A percentile compares a stretch with the other conserved stretches of the same genome.
These are phyloP conservation scores for Raffaelea arxii DNA, from an alignment of 2,329 filamentous ascomycete species.

Conservation along the genomic window DNA sequence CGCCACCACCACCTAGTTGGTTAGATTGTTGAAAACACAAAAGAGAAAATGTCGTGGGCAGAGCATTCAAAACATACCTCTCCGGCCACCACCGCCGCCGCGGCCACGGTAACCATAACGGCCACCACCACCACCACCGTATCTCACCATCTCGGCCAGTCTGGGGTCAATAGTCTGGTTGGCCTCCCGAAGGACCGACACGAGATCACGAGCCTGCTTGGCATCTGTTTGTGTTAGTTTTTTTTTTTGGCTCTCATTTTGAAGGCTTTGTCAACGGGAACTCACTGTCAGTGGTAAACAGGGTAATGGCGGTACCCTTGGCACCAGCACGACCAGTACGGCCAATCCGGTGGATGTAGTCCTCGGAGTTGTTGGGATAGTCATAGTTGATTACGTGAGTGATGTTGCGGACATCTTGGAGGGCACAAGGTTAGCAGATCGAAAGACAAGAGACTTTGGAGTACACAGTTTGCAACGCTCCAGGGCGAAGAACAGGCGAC, in stretches of 20 bases:
- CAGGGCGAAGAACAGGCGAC: conserved; percentile 47
- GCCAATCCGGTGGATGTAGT: conserved; percentile 95
- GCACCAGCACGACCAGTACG: conserved; percentile 93
- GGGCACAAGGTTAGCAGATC: conserved; percentile 69
- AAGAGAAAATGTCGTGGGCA: too few relatives aligned
- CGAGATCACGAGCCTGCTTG: conserved; percentile 94
- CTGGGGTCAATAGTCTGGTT: conserved; percentile 98
- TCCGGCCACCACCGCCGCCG: conserved; percentile 39
- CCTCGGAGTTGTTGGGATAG: conserved; percentile 98
- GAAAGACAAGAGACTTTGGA: too few relatives aligned
- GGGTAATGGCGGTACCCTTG: conserved; percentile 91
- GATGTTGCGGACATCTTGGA: conserved; percentile 98
- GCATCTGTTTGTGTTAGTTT: conserved; percentile 47
- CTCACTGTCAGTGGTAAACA: conserved; percentile 99
- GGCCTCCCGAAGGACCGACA: conserved; percentile 84
- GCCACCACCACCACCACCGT: conserved; percentile 71
- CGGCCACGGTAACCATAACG: conserved; percentile 65
- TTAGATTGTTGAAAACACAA: too few relatives aligned
- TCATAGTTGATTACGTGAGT: conserved; percentile 99
- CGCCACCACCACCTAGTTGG: too few relatives aligned
- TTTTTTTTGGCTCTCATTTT: too few relatives aligned
- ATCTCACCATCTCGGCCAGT: conserved; percentile 91
- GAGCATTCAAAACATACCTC: conserved; percentile 27
- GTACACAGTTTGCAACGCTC: conserved; percentile 49
- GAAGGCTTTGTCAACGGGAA: conserved; percentile 19